phyloP scores from a whole-genome alignment of 352 stramenopile genomes.

The Phytopythium cucurbitacearum region DNA sequence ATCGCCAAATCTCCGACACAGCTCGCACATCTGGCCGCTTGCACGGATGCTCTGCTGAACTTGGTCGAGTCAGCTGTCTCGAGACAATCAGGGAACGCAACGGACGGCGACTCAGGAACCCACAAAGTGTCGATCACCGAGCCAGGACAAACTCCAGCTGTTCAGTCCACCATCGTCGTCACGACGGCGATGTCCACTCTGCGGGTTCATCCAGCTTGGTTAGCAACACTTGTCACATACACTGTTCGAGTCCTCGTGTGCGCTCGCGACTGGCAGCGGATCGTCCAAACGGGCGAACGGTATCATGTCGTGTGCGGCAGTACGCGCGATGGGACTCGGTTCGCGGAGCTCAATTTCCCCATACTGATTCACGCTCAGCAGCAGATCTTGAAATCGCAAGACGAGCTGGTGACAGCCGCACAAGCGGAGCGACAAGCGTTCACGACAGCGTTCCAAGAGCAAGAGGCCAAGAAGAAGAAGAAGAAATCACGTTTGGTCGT shows the following conservation, averaged over 20 bases:
- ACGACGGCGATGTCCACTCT: conserved; percentile 26
- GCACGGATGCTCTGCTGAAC: conserved; percentile 40
- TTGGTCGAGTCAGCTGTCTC: conserved; percentile 37
- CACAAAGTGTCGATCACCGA: too few species aligned
- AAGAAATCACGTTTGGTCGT: conserved; percentile 78
- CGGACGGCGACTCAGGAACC: too few species aligned
- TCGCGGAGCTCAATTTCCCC: conserved; percentile 55
- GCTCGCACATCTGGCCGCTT: conserved; percentile 21
- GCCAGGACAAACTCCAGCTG: conserved; percentile 8
- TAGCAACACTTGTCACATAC: conserved; percentile 40
- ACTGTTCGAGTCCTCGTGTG: conserved; percentile 26
- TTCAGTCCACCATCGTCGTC: conserved; percentile 28
- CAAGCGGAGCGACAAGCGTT: conserved; percentile 28
- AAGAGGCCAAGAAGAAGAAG: conserved; percentile 78
- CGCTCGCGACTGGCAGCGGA: conserved; percentile 33
- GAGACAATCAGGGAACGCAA: background rate
- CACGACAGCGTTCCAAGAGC: conserved; percentile 46
- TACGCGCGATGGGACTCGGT: conserved; percentile 27
- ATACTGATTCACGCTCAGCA: conserved; percentile 60
- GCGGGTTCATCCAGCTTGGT: conserved; percentile 42
- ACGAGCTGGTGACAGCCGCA: conserved; percentile 17
- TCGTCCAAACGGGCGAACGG: conserved; percentile 50
- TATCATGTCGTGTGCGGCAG: conserved; percentile 38
- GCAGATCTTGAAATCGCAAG: conserved; percentile 44
- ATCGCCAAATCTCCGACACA: conserved; percentile 9